These are phyloP conservation scores for Metahyphopichia silvanorum DNA, from an alignment of 805 yeast genomes.

Conservation along the genomic window DNA sequence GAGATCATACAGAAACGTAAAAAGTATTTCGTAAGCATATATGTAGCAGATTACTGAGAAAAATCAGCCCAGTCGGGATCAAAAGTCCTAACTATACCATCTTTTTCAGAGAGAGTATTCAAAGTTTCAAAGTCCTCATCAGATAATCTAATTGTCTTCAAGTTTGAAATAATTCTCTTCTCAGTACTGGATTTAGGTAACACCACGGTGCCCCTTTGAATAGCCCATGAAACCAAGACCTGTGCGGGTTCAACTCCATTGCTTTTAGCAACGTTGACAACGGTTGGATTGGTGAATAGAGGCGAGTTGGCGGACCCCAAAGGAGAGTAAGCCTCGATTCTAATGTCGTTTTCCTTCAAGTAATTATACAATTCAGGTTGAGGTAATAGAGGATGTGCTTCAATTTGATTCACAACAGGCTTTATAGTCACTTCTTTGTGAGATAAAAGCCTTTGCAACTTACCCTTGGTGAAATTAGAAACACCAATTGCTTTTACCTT, in stretches of 20 bases:
- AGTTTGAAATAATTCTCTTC: constrained; percentile 33
- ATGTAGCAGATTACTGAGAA: constrained; percentile 10
- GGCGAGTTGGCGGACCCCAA: constrained; percentile 37
- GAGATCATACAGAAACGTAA: too few relatives aligned
- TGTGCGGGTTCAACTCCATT: constrained; percentile 30
- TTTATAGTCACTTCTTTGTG: constrained; percentile 31
- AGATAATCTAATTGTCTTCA: constrained; percentile 31
- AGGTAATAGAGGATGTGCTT: constrained; percentile 39
- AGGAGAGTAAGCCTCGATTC: constrained; percentile 26
- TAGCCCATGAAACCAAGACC: constrained; percentile 37
- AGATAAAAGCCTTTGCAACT: constrained; percentile 42
- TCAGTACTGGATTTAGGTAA: constrained; percentile 38
- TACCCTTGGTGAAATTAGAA: constrained; percentile 46
- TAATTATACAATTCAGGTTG: constrained; percentile 57
- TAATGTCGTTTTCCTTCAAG: constrained; percentile 41
- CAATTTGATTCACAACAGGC: constrained; percentile 56
- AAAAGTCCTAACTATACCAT: constrained; percentile 23
- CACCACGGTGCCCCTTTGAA: constrained; percentile 35
- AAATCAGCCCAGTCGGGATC: constrained; percentile 17
- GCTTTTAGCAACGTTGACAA: constrained; percentile 26
- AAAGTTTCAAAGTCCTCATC: constrained; percentile 35
- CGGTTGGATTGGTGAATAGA: constrained; percentile 27
- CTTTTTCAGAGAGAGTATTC: constrained; percentile 25
- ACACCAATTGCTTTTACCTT: constrained; percentile 55
- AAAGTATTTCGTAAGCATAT: too few relatives aligned